Evolutionary conservation across 352 stramenopile species (phyloP).

Genomic region (Pythium vanterpoolii): DNA sequence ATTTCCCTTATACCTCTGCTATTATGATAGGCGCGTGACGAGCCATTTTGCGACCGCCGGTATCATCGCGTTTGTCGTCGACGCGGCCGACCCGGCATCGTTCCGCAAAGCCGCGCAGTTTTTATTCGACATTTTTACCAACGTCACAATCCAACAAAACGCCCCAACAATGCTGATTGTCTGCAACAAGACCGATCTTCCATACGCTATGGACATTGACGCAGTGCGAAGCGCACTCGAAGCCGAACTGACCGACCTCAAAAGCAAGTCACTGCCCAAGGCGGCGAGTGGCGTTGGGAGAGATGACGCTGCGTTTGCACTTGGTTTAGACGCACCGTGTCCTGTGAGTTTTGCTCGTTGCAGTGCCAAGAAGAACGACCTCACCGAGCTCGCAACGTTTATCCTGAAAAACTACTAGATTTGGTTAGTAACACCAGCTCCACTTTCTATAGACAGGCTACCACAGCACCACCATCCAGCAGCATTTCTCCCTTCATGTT

Average conservation of each 20-base stretch:
- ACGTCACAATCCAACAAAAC: not conserved
- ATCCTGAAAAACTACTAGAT: constrained; percentile 19
- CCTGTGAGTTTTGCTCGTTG: constrained; percentile 10
- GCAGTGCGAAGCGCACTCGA: constrained; percentile 1
- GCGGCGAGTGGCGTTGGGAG: not conserved
- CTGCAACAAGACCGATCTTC: constrained; percentile 17
- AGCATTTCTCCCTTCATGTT: not conserved
- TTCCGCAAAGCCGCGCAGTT: constrained; percentile 12
- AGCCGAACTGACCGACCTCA: constrained; percentile 7
- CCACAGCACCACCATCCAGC: not conserved
- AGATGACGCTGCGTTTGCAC: constrained; percentile 5
- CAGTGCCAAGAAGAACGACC: constrained; percentile 12
- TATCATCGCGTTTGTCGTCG: constrained; percentile 13
- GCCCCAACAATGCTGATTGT: constrained; percentile 4
- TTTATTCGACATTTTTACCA: constrained; percentile 11
- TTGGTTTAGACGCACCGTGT: constrained; percentile 17
- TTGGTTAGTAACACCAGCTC: no score
- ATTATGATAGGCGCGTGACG: constrained; percentile 5
- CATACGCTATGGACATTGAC: constrained; percentile 3
- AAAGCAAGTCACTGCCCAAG: not conserved
- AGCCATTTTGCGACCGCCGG: constrained; percentile 6
- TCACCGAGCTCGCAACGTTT: constrained; percentile 12
- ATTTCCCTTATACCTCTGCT: no score
- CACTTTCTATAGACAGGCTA: not conserved
- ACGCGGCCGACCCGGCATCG: constrained; percentile 7